Conservation (phyloP, 257 asterid species). For the Petrea volubilis region DNA sequence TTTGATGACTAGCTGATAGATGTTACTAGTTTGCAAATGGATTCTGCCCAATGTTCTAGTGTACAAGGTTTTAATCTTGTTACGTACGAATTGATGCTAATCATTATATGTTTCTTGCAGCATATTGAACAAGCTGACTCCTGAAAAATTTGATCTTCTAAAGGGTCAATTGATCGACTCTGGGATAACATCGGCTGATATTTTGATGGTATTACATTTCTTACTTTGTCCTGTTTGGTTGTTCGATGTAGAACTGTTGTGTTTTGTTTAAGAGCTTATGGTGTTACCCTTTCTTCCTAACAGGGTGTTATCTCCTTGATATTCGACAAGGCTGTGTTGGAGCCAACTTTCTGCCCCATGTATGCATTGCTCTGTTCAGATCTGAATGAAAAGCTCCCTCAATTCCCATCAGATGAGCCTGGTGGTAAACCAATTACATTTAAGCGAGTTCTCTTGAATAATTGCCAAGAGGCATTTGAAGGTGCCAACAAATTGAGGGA, state of each 20-base stretch:
- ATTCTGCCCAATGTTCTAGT: neutral
- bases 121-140: conserved; percentile 95
- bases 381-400: conserved; percentile 80
- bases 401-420: conserved; percentile 92
- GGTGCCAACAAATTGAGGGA: conserved; percentile 82
- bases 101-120: conserved; percentile 42
- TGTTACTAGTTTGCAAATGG: neutral
- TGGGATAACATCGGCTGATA: conserved; percentile 92
- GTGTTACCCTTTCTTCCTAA: conserved; percentile 4
- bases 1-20: neutral
- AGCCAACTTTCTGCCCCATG: conserved; percentile 97
- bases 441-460: conserved; percentile 75
- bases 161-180: conserved; percentile 96
- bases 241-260: neutral
- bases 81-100: conserved; percentile 15
- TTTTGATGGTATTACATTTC: conserved; percentile 85
- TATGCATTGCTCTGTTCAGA: conserved; percentile 89
- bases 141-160: conserved; percentile 90
- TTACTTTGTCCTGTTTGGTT: no score
- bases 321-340: conserved; percentile 95
- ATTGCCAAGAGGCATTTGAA: conserved; percentile 95
- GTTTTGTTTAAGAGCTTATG: conserved; percentile 2
- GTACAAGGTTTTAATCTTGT: neutral
- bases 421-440: conserved; percentile 92
- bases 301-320: conserved; percentile 92